phyloP scores from a whole-genome alignment of 1,139 yeast species.

The Blastobotrys buckinghamii region DNA sequence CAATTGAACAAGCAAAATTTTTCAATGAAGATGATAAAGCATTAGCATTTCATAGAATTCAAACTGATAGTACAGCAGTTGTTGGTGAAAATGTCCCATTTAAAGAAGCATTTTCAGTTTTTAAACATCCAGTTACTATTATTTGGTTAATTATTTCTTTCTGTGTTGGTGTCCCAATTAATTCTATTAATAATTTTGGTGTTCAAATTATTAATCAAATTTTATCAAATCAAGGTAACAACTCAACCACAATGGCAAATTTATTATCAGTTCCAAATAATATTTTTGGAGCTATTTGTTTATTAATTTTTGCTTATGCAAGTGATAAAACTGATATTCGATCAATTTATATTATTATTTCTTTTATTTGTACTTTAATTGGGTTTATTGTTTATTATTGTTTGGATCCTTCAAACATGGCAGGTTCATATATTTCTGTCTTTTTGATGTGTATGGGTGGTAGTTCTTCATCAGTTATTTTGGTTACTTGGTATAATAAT shows the following conservation, averaged over 20 bases:
- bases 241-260: constrained; percentile 45
- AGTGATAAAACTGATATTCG: constrained; percentile 44
- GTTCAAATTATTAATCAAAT: constrained; percentile 53
- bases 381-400: constrained; percentile 45
- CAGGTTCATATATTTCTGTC: constrained; percentile 48
- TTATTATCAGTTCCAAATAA: constrained; percentile 54
- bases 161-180: constrained; percentile 44
- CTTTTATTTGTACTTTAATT: constrained; percentile 37
- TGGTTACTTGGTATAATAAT: constrained; percentile 48
- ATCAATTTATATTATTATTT: constrained; percentile 38
- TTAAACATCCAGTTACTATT: constrained; percentile 46
- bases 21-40: constrained; percentile 32
- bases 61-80: constrained; percentile 42
- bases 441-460: constrained; percentile 50
- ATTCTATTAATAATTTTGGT: constrained; percentile 45
- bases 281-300: constrained; percentile 46
- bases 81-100: constrained; percentile 40
- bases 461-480: constrained; percentile 43
- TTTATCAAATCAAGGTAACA: no score
- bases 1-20: constrained; percentile 48
- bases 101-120: constrained; percentile 43
- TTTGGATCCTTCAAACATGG: constrained; percentile 37
- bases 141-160: constrained; percentile 45
- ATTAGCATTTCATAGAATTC: constrained; percentile 35
- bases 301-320: constrained; percentile 41